These are phyloP conservation scores for Fraxinus floribunda DNA, from an alignment of 305 asterid species.

Conservation along the genomic window DNA sequence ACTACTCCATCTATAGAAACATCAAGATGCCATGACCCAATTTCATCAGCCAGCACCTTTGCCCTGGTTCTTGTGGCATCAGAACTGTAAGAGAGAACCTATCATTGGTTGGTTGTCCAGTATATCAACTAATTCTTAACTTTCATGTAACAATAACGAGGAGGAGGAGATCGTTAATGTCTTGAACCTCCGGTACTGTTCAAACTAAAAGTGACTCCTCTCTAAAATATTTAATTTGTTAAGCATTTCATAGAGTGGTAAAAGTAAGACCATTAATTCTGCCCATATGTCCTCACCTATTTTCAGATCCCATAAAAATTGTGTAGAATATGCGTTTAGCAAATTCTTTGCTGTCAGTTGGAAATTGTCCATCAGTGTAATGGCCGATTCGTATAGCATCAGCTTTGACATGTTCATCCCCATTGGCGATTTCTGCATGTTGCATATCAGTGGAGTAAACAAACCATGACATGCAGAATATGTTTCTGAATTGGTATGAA, in stretches of 20 bases:
- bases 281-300: slow-evolving; percentile 52
- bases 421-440: slow-evolving; percentile 67
- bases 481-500: not conserved
- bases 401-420: slow-evolving; percentile 83
- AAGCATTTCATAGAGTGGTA: slow-evolving; percentile 3
- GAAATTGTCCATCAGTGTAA: slow-evolving; percentile 72
- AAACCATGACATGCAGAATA: slow-evolving; percentile 8
- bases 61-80: slow-evolving; percentile 82
- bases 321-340: slow-evolving; percentile 89
- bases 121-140: slow-evolving; percentile 10
- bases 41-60: slow-evolving; percentile 83
- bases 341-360: slow-evolving; percentile 84
- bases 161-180: not conserved
- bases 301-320: slow-evolving; percentile 91
- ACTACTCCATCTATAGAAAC: slow-evolving; percentile 84
- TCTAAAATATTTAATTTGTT: not conserved
- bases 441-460: slow-evolving; percentile 15
- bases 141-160: not conserved
- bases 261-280: not conserved
- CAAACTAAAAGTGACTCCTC: not conserved
- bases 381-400: slow-evolving; percentile 91
- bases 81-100: slow-evolving; percentile 54
- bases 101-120: slow-evolving; percentile 20
- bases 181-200: slow-evolving; percentile 4
- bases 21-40: slow-evolving; percentile 96